phyloP scores from a whole-genome alignment of 2,329 filamentous ascomycete species.

The Colletotrichum echinochloae region DNA sequence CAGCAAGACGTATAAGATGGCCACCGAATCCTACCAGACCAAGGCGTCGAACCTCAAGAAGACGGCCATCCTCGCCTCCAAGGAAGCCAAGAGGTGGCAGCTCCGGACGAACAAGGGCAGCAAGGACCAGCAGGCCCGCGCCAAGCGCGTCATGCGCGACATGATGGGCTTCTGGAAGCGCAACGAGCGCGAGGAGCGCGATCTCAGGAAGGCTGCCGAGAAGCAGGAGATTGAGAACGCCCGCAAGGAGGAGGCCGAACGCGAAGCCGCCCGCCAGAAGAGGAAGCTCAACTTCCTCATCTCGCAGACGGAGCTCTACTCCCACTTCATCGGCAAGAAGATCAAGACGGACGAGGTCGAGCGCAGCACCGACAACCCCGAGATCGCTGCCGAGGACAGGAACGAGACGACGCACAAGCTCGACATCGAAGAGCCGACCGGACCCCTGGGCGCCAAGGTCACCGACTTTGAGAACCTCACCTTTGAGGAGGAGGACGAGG shows the following conservation, averaged over 20 bases:
- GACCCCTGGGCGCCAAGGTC: conserved; percentile 74
- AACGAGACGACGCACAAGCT: conserved; percentile 54
- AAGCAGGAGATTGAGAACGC: conserved; percentile 96
- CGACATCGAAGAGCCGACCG: conserved; percentile 65
- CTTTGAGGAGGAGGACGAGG: conserved; percentile 95
- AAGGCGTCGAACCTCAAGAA: conserved; percentile 98
- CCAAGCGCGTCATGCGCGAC: conserved; percentile 98
- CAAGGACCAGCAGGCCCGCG: conserved; percentile 95
- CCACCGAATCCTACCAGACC: conserved; percentile 84
- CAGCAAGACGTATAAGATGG: conserved; percentile 90
- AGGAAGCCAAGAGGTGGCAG: conserved; percentile 98
- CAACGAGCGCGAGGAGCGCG: conserved; percentile 96
- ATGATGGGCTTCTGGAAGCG: conserved; percentile 99
- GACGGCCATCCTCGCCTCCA: conserved; percentile 95
- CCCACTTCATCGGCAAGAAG: conserved; percentile 99
- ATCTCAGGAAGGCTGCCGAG: conserved; percentile 92
- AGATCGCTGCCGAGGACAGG: conserved; percentile 70
- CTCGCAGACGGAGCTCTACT: conserved; percentile 98
- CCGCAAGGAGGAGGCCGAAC: conserved; percentile 95
- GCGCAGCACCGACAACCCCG: conserved; percentile 84
- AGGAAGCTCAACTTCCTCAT: conserved; percentile 99
- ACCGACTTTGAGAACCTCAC: conserved; percentile 95
- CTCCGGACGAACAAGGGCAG: conserved; percentile 97
- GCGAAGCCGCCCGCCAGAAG: conserved; percentile 97
- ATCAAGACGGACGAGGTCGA: conserved; percentile 98